Evolutionary conservation across 2,329 filamentous ascomycete species (phyloP).

Genomic region (Diaporthe vexans): DNA sequence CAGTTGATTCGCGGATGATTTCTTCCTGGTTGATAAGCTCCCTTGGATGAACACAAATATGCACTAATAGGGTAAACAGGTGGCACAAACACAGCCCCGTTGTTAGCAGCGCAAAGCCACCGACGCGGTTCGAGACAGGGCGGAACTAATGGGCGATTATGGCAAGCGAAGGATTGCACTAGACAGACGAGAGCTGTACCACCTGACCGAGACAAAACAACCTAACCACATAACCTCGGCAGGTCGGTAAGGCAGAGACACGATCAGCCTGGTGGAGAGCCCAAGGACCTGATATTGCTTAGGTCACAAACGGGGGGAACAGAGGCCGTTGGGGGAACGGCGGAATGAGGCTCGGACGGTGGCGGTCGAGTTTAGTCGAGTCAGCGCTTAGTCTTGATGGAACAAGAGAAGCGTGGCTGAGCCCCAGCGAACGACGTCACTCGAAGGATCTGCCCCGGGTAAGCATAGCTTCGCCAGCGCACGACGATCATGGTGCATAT

Average conservation of each 20-base stretch:
- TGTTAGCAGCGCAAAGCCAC: not conserved
- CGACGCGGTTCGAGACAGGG: not conserved
- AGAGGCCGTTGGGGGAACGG: not conserved
- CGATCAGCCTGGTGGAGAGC: not conserved
- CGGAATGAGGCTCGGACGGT: not conserved
- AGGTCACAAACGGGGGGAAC: not conserved
- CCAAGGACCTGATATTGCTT: not conserved
- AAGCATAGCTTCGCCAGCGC: not conserved
- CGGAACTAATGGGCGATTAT: not conserved
- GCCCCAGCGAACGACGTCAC: slow-evolving; percentile 1
- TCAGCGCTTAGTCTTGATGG: not conserved
- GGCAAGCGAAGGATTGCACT: slow-evolving; percentile 16
- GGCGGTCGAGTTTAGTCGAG: not conserved
- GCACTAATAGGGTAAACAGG: no score
- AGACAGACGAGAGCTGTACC: not conserved
- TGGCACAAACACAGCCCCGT: not conserved
- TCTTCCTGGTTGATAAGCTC: no score
- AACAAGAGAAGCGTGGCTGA: slow-evolving; percentile 6
- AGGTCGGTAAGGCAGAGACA: slow-evolving; percentile 14
- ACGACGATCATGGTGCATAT: not conserved
- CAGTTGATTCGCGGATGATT: no score
- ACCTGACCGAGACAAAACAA: slow-evolving; percentile 11
- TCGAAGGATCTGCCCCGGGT: not conserved
- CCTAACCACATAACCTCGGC: not conserved
- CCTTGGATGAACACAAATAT: no score